phyloP scores from a whole-genome alignment of 2,329 filamentous ascomycete species.

The Proliferodiscus dingleyae region DNA sequence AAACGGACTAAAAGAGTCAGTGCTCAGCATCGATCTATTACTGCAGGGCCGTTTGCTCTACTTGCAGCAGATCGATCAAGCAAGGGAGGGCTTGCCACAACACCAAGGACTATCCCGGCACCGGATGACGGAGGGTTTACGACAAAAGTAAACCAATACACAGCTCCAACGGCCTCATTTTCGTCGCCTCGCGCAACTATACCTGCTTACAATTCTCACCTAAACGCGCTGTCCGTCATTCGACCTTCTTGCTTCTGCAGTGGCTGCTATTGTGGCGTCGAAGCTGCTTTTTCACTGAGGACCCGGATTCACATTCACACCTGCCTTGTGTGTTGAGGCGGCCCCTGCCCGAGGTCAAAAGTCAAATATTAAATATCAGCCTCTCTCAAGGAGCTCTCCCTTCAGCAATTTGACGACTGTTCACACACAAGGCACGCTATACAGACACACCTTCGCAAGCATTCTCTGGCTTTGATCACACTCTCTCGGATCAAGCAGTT shows the following conservation, averaged over 20 bases:
- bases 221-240: constrained; percentile 58
- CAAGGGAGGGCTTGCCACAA: constrained; percentile 23
- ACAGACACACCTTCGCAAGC: no score
- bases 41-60: constrained; percentile 22
- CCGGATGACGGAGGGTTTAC: constrained; percentile 22
- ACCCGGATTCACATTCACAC: background rate
- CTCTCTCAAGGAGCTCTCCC: no score
- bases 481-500: no score
- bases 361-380: no score
- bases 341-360: background rate
- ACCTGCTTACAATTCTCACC: constrained; percentile 3
- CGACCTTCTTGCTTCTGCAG: constrained; percentile 61
- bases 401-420: no score
- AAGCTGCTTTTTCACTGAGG: background rate
- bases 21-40: constrained; percentile 7
- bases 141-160: constrained; percentile 24
- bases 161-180: constrained; percentile 15
- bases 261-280: constrained; percentile 54
- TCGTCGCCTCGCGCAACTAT: constrained; percentile 16
- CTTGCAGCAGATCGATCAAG: constrained; percentile 16
- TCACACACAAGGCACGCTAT: no score
- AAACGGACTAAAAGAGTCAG: constrained; percentile 9
- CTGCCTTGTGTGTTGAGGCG: background rate
- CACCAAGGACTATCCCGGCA: constrained; percentile 27
- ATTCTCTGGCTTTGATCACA: no score